Evolutionary conservation across 1,284 basidiomycete species (phyloP).

Genomic region (Tilletia horrida): DNA sequence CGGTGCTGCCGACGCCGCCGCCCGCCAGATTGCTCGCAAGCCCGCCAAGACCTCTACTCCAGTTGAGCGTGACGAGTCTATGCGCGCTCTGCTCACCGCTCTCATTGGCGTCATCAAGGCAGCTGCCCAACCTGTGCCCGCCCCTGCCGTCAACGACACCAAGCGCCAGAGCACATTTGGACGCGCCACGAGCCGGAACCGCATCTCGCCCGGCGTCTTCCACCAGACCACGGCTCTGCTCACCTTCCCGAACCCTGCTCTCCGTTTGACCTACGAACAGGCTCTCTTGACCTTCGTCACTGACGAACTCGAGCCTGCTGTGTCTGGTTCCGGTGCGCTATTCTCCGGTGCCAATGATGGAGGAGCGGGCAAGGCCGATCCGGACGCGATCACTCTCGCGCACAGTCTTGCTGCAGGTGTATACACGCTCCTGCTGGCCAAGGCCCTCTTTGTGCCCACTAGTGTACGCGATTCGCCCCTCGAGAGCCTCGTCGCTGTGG

Average conservation of each 20-base stretch:
- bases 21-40: conserved; percentile 33
- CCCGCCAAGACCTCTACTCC: conserved; percentile 21
- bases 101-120: conserved; percentile 13
- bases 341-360: conserved; percentile 20
- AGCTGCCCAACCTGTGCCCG: neutral
- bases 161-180: neutral
- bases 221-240: conserved; percentile 37
- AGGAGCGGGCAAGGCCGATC: conserved; percentile 16
- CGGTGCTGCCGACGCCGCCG: conserved; percentile 7
- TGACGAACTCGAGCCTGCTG: conserved; percentile 33
- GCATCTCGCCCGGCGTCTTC: conserved; percentile 33
- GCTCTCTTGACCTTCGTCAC: conserved; percentile 40
- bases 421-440: conserved; percentile 39
- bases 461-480: conserved; percentile 44
- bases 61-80: conserved; percentile 16
- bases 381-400: conserved; percentile 21
- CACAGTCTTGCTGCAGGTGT: conserved; percentile 45
- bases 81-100: conserved; percentile 15
- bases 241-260: conserved; percentile 35
- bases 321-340: conserved; percentile 18
- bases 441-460: conserved; percentile 33
- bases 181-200: conserved; percentile 25
- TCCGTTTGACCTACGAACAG: conserved; percentile 43
- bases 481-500: conserved; percentile 57
- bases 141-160: neutral